A percentile compares a stretch with the other conserved stretches of the same genome.
phyloP scores from a whole-genome alignment of 768 basidiomycete genomes.

The Termitomyces sp. region DNA sequence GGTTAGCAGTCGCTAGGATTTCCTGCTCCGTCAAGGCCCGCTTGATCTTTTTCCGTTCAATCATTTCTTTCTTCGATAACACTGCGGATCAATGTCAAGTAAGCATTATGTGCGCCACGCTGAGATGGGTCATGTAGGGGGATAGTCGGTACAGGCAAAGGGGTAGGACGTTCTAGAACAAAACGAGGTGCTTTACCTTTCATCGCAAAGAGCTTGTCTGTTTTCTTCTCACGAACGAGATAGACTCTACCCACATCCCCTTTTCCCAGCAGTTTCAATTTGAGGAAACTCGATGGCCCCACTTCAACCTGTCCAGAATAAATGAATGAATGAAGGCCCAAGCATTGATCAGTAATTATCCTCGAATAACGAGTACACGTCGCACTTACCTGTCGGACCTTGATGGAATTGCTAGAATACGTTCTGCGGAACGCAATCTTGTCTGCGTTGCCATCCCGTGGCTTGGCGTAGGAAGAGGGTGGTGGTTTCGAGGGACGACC shows the following conservation, averaged over 20 bases:
- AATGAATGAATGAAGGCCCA: conserved; percentile 2
- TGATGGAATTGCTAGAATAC: conserved; percentile 97
- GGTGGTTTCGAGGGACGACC: conserved; percentile 42
- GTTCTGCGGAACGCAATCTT: conserved; percentile 85
- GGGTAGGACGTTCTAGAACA: conserved; percentile 17
- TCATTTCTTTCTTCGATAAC: conserved; percentile 99
- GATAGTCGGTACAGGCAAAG: conserved; percentile 7
- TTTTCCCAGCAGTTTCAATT: conserved; percentile 97
- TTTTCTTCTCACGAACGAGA: conserved; percentile 97
- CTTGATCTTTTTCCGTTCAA: conserved; percentile 99
- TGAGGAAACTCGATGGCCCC: conserved; percentile 88
- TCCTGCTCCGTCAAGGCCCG: conserved; percentile 98
- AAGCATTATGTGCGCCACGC: conserved; percentile 32
- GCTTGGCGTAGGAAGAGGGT: conserved; percentile 37
- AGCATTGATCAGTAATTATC: conserved; percentile 6
- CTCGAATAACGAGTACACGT: conserved; percentile 1
- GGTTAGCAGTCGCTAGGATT: conserved; percentile 96
- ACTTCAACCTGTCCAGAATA: conserved; percentile 74
- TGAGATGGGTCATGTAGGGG: conserved; percentile 9
- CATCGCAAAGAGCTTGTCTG: conserved; percentile 95
- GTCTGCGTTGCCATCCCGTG: conserved; percentile 40
- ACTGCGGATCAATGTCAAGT: conserved; percentile 55
- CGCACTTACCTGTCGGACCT: conserved; percentile 73
- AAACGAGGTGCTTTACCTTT: conserved; percentile 67
- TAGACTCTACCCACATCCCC: conserved; percentile 99